Base-by-base conservation (phyloP, 2,329 filamentous ascomycete species). In the Biscogniauxia mediterranea region DNA sequence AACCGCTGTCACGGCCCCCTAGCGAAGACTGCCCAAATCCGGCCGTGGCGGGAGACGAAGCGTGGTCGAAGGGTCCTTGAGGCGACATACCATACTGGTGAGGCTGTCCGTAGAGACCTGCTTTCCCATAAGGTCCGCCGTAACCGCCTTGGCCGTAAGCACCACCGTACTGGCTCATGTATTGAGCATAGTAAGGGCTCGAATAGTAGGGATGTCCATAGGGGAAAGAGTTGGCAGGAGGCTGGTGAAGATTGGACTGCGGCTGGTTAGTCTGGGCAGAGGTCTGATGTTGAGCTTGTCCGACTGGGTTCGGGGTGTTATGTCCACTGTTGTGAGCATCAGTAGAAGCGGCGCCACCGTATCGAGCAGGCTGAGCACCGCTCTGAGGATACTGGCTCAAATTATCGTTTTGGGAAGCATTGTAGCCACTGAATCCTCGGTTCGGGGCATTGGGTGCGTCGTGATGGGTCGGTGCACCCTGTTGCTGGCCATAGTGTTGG, bases 271-370 rank as follows among this genome's bases (percentile, higher is more conserved):
- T 62, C 63, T 68, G 73, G 49, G 59, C 72, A 68, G 68, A 71
- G 64, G 69, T 74, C 52, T 78, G 80, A 64, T 78, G 78, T 70
- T 85, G 84, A 54, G 78, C 79, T 71, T 85, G 84, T 11, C 79
- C 78, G 50, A 89, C 83, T 26, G 93, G 93, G 79, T 96, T 95
- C 42, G 94, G 93, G 2, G 93, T 97, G 70, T 90, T 94, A 75
- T 95, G 90, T 52, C 93, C 94, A 74, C 92, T 97, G 79, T 89
- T 92, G 71, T 93, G 91, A 64, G 85, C 84, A 59, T 96, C 92
- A 64, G 86, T 81, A 62, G 83, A 78, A 28, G 81, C 77, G 54
- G 79, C 80, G 66, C 79, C 80, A 28, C 83, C 82, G 52, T 88
- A 89, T 57, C 87, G 84, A 4, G 85, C 83, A 66, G 83, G 83